Base-by-base conservation (phyloP, 768 basidiomycete genomes). In the Auricularia auricula-judae region DNA sequence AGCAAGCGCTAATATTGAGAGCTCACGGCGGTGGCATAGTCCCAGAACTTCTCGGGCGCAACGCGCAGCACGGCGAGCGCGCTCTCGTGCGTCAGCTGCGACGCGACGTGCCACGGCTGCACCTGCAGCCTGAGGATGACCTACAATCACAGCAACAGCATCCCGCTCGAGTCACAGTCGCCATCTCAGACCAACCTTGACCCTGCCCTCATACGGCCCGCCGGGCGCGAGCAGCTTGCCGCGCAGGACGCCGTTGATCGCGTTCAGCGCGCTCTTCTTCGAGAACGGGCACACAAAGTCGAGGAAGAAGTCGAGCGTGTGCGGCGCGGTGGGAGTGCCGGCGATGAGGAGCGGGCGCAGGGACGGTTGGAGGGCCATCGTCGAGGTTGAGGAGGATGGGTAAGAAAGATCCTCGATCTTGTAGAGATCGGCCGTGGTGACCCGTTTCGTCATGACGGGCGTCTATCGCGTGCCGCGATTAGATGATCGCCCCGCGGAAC, bases 241-340 rank as follows among this genome's bases (percentile, higher is more conserved):
- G 71, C 78, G 82, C 36, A 91, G 75, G 61, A 86, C 76, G 8
- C 67, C 75, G 64, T 91, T 82, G 63, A 92, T 81, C 23, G 81
- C 78, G 35, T 79, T 74, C 10, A 85, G 77, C 58, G 62, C 65
- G 10, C 53, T 63, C 61, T 56, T 66, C 44, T 60, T 66, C 36
- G 68, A 68, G 80, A 78, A 93, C 1, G 91, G 91, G 69, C 91
- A 94, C 69, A 91, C 89, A 73, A 89, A 92, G 74, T 93, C 92
- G 76, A 92, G 73, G 74, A 90, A 93, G 65, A 92, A 75, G 65
- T 94, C 91, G 62, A 93, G 78, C 2, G 88, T 90, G 69, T 93
- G 89, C 0, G 87, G 86, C 0, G 91, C 82, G 35, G 81, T 76
- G 63, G 72, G 70, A 18, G 67, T 70, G 51, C 91, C 91, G 3